Percentiles rank a stretch among this genome's conserved stretches.
Evolutionary conservation across 129 eudicot genomes (phyloP).

Genomic region (Tagetes patula): DNA sequence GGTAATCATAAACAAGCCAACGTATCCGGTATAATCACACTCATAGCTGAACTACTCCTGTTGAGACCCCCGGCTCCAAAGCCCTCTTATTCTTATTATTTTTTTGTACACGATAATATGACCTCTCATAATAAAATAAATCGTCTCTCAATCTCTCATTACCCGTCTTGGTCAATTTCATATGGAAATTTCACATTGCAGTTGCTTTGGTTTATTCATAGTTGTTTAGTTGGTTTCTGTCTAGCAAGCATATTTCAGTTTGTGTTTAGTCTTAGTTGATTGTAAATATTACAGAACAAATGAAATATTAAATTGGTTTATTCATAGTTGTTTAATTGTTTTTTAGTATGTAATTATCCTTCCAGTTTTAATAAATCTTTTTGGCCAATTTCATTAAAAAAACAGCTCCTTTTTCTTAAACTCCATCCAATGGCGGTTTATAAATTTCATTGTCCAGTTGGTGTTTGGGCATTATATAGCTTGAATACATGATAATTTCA

Average conservation of each 20-base stretch:
- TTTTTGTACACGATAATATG: too few relatives aligned
- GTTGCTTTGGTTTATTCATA: background rate
- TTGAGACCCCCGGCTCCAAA: too few relatives aligned
- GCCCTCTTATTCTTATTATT: too few relatives aligned
- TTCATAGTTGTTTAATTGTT: too few relatives aligned
- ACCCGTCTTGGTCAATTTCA: background rate
- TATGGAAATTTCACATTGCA: background rate
- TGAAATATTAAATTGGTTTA: background rate
- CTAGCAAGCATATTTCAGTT: background rate
- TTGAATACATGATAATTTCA: background rate
- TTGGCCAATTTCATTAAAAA: background rate
- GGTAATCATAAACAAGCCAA: background rate
- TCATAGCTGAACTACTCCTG: too few relatives aligned
- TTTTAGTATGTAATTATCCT: background rate
- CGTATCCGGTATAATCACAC: too few relatives aligned
- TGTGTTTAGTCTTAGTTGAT: background rate
- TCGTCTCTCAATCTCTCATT: too few relatives aligned
- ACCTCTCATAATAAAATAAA: background rate
- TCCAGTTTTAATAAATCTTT: background rate
- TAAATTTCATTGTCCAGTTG: background rate
- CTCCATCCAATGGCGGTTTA: background rate
- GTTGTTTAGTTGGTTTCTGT: background rate
- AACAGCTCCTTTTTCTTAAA: background rate
- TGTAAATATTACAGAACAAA: background rate
- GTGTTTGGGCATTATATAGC: background rate